phyloP scores from a whole-genome alignment of 306 rosid species.

The Fragaria ananassa region DNA sequence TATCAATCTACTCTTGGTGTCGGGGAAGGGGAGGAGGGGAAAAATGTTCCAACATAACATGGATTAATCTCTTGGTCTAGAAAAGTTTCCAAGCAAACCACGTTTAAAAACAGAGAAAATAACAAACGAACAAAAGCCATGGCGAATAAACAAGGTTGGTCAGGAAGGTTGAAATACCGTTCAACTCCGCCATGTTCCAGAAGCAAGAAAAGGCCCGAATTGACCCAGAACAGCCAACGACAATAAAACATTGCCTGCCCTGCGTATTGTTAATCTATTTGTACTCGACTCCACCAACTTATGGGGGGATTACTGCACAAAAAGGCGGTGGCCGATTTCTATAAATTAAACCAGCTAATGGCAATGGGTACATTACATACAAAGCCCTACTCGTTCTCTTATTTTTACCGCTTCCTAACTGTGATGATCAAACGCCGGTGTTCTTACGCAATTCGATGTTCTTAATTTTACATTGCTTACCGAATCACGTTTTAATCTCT shows the following conservation, averaged over 20 bases:
- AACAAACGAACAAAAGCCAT: not conserved
- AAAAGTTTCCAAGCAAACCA: too few relatives aligned
- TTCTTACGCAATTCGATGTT: conserved; percentile 45
- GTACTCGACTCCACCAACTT: not conserved
- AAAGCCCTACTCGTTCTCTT: conserved; percentile 28
- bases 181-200: not conserved
- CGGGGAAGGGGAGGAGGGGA: too few relatives aligned
- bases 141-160: not conserved
- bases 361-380: conserved; percentile 27
- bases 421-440: conserved; percentile 37
- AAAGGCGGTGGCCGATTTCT: conserved; percentile 23
- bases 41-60: too few relatives aligned
- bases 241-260: not conserved
- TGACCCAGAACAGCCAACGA: not conserved
- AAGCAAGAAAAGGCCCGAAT: not conserved
- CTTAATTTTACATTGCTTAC: conserved; percentile 46
- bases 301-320: conserved; percentile 7
- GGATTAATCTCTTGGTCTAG: too few relatives aligned
- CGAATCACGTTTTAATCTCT: conserved; percentile 53
- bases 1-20: too few relatives aligned
- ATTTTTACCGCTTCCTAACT: conserved; percentile 45
- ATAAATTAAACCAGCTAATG: conserved; percentile 1
- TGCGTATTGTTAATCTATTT: not conserved
- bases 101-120: too few relatives aligned
- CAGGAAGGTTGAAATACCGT: not conserved